Base-by-base conservation (phyloP, 768 basidiomycete species). In the Terana coerulea region DNA sequence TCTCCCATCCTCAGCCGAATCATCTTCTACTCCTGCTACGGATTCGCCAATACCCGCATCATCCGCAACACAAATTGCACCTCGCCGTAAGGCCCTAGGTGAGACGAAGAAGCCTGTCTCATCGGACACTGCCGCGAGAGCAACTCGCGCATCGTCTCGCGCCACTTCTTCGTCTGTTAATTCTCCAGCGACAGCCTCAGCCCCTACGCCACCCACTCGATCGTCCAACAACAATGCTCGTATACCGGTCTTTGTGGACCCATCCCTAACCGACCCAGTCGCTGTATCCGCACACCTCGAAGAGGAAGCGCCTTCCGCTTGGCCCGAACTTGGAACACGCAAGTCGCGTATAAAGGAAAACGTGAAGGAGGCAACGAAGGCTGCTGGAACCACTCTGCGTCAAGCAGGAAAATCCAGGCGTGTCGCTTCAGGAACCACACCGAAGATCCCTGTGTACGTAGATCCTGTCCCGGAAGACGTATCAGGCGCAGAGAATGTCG, bases 341-440 rank as follows among this genome's bases (percentile, higher is more conserved):
- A 87, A 86, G 64, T 76, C 82, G 4, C 78, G 89, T 47, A 73
- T 88, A 58, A 91, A 91, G 59, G 88, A 91, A 69, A 91, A 91
- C 58, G 70, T 83, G 1, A 80, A 79, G 7, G 86, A 86, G 64
- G 78, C 80, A 26, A 78, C 79, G 64, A 87, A 85, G 71, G 75
- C 85, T 45, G 76, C 65, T 2, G 88, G 87, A 10, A 76, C 85
- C 50, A 88, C 77, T 25, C 54, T 91, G 35, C 81, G 78, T 53
- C 83, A 86, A 53, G 72, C 81, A 15, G 81, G 84, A 24, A 73
- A 73, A 52, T 63, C 79, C 24, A 79, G 77, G 62, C 73, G 86
- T 22, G 59, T 80, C 26, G 76, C 72, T 22, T 61, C 67, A 21
- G 64, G 68, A 4, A 64, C 67, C n/a, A 61, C 70, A 24, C 78